These are phyloP conservation scores for Ceratorhiza oryzae-sativae DNA, from an alignment of 1,284 basidiomycete species.

Conservation along the genomic window DNA sequence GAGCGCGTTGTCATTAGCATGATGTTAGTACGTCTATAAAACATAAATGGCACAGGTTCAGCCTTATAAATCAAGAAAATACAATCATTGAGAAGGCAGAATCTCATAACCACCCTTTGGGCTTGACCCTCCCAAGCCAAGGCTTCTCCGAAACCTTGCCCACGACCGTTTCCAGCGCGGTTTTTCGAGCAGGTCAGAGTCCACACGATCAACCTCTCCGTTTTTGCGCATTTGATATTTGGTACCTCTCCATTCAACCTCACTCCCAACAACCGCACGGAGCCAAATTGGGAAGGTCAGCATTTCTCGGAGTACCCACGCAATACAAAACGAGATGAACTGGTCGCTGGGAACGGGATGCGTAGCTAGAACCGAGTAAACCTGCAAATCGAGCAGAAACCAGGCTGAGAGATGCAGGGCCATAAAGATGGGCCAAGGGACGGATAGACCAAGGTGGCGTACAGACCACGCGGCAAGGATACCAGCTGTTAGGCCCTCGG, in stretches of 20 bases:
- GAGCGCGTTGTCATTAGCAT: conserved; percentile 4
- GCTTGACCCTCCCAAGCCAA: neutral
- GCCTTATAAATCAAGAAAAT: neutral
- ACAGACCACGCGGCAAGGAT: conserved; percentile 67
- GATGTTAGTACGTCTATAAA: conserved; percentile 22
- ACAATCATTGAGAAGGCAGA: conserved; percentile 7
- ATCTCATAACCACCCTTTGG: conserved; percentile 17
- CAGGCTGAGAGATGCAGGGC: conserved; percentile 73
- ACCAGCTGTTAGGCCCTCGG: conserved; percentile 79
- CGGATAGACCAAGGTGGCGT: conserved; percentile 58
- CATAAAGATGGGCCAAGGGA: conserved; percentile 68
- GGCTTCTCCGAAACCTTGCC: neutral
- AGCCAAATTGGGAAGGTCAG: conserved; percentile 87
- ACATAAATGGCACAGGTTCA: neutral
- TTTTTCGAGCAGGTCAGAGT: conserved; percentile 20
- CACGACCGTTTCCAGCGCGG: conserved; percentile 28
- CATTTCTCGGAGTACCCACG: conserved; percentile 80
- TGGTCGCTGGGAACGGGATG: conserved; percentile 60
- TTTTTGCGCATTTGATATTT: conserved; percentile 68
- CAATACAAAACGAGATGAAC: conserved; percentile 62
- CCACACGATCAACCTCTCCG: conserved; percentile 60
- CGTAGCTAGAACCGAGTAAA: conserved; percentile 73
- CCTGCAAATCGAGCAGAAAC: conserved; percentile 51
- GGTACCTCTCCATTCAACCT: conserved; percentile 84
- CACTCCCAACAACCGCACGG: conserved; percentile 77